phyloP scores from a whole-genome alignment of 129 eudicot species.

The Helichrysum umbraculigerum region DNA sequence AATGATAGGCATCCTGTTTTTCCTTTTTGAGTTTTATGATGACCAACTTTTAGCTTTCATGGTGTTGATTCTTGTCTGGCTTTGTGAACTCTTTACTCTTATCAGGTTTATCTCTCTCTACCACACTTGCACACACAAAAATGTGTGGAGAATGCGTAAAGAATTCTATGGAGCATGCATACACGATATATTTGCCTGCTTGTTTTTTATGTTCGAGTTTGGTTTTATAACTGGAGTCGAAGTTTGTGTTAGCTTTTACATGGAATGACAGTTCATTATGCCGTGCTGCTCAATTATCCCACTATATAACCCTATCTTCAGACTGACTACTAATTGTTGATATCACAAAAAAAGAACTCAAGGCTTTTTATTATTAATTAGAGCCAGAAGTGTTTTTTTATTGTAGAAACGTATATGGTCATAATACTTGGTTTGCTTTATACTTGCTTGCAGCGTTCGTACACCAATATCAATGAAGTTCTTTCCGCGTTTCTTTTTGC shows the following conservation, averaged over 20 bases:
- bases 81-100: conserved; percentile 96
- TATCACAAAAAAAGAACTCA: neutral
- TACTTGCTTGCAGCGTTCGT: conserved; percentile 83
- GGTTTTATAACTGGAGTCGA: neutral
- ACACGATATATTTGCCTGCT: neutral
- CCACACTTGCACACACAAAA: neutral
- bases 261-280: too few species aligned
- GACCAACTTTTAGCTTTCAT: conserved; percentile 98
- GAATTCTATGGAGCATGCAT: neutral
- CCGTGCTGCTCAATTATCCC: too few species aligned
- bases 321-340: neutral
- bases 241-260: neutral
- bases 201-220: neutral
- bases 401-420: neutral
- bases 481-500: conserved; percentile 97
- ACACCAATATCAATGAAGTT: conserved; percentile 99
- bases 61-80: conserved; percentile 98
- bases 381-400: neutral
- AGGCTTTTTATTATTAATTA: neutral
- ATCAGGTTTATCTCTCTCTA: conserved; percentile 66
- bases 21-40: conserved; percentile 93
- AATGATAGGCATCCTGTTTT: conserved; percentile 96
- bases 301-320: too few species aligned
- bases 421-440: conserved; percentile 3
- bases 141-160: neutral